phyloP scores from a whole-genome alignment of 192 early-diverging fungal genomes.

The Allomyces arbusculus region DNA sequence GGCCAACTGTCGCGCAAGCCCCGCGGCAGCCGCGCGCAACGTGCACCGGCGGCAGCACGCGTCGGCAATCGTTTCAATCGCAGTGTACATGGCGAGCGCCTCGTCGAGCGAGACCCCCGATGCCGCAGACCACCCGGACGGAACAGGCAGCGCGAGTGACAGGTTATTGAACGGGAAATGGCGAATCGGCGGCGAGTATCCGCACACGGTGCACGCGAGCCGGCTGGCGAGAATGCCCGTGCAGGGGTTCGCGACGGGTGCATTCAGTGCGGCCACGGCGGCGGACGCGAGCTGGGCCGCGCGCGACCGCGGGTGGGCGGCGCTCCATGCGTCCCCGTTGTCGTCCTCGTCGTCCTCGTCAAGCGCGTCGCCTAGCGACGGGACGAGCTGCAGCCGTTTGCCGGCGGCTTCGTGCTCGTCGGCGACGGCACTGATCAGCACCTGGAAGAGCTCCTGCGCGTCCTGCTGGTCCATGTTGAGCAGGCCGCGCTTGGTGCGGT shows the following conservation, averaged over 20 bases:
- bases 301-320: no score
- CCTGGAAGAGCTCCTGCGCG: constrained; percentile 46
- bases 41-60: background rate
- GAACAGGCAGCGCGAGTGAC: background rate
- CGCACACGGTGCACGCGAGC: background rate
- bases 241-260: background rate
- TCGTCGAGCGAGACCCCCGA: background rate
- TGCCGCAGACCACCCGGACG: background rate
- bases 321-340: no score
- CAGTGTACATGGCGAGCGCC: background rate
- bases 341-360: background rate
- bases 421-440: constrained; percentile 35
- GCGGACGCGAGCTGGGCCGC: no score
- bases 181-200: background rate
- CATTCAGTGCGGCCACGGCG: no score
- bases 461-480: constrained; percentile 49
- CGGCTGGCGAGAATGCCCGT: background rate
- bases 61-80: background rate
- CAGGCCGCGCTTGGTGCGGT: constrained; percentile 32
- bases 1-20: background rate
- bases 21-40: background rate
- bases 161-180: background rate
- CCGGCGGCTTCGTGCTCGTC: constrained; percentile 24
- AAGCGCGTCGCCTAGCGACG: background rate
- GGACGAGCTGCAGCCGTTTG: background rate